These are phyloP conservation scores for Talaromyces sp. DNA, from an alignment of 2,329 filamentous ascomycete species.

Conservation along the genomic window DNA sequence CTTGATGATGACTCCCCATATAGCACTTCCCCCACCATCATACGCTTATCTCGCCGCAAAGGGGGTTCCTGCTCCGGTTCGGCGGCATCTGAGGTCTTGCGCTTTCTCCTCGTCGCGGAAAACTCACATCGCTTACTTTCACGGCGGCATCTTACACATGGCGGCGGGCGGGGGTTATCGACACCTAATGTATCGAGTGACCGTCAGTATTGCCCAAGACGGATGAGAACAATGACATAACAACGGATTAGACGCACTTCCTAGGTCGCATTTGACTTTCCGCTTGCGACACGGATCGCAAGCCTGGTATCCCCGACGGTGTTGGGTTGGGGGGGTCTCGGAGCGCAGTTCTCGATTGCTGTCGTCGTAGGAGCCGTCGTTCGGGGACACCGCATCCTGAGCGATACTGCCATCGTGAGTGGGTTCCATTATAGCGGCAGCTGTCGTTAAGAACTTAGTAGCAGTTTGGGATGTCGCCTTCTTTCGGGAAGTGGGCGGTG, in stretches of 20 bases:
- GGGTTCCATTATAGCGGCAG: conserved; percentile 6
- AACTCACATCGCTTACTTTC: conserved; percentile 98
- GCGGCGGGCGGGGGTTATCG: conserved; percentile 89
- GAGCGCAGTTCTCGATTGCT: conserved; percentile 28
- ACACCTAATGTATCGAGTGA: conserved; percentile 48
- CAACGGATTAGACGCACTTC: conserved; percentile 34
- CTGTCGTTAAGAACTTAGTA: background rate
- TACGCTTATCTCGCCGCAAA: conserved; percentile 49
- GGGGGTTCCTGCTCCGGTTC: conserved; percentile 43
- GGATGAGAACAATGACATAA: background rate
- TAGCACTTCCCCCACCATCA: conserved; percentile 47
- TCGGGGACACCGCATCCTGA: conserved; percentile 19
- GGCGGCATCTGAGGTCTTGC: conserved; percentile 59
- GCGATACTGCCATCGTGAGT: conserved; percentile 6
- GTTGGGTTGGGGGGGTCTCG: conserved; percentile 34
- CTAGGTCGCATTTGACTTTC: conserved; percentile 49
- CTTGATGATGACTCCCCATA: conserved; percentile 27
- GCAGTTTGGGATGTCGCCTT: conserved; percentile 17
- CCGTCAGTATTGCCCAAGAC: conserved; percentile 1
- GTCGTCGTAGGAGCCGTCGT: conserved; percentile 22
- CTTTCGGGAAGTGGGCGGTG: conserved; percentile 18
- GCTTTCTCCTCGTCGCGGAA: conserved; percentile 87
- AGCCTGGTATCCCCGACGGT: conserved; percentile 48
- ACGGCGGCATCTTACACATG: conserved; percentile 86
- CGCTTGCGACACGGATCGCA: conserved; percentile 49